phyloP scores from a whole-genome alignment of 208 protist genomes.

The Crithidia expoeki region DNA sequence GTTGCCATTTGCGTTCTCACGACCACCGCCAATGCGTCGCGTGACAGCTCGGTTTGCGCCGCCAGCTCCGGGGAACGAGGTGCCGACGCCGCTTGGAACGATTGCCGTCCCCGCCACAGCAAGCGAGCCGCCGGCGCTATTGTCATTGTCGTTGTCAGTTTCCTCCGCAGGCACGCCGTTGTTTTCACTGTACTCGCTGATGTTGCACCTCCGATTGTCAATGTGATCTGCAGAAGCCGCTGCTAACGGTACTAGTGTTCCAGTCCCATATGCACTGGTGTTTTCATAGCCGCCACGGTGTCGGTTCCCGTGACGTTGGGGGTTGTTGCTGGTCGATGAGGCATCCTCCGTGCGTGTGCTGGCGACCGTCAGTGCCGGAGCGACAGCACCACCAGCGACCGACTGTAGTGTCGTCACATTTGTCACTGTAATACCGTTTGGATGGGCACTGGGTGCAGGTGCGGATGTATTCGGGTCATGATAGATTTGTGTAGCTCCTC shows the following conservation, averaged over 20 bases:
- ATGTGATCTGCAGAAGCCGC: not conserved
- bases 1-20: not conserved
- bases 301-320: not conserved
- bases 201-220: not conserved
- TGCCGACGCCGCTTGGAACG: conserved; percentile 2
- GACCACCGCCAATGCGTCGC: not conserved
- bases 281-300: not conserved
- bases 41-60: not conserved
- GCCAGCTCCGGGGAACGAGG: not conserved
- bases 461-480: conserved; percentile 20
- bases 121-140: not conserved
- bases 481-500: conserved; percentile 31
- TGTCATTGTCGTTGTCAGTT: not conserved
- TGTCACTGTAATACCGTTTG: not conserved
- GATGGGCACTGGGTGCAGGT: not conserved
- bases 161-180: not conserved
- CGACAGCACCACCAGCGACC: not conserved
- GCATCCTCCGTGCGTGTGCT: not conserved
- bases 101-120: conserved; percentile 9
- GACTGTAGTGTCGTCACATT: not conserved
- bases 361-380: not conserved
- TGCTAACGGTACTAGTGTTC: not conserved
- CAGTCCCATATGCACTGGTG: not conserved
- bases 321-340: conserved; percentile 4
- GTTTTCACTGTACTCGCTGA: not conserved